Conservation (phyloP, 192 early-diverging fungal genomes). For the Podila horticola region DNA sequence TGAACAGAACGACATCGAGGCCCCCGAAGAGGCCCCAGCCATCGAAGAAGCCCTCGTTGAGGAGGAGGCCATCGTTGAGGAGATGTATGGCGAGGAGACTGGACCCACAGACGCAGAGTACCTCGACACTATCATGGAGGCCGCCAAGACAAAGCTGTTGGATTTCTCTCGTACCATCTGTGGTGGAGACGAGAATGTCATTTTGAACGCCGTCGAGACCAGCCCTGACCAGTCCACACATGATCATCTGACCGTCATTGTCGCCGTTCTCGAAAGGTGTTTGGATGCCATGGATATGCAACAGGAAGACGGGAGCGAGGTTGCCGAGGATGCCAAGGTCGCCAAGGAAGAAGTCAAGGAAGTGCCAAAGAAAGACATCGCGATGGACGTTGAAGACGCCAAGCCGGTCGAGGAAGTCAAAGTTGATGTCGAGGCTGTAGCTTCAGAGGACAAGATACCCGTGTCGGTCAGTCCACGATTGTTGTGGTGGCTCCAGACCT, state of each 20-base stretch:
- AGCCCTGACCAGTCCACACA: not conserved
- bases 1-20: no score
- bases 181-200: slow-evolving; percentile 8
- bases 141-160: slow-evolving; percentile 21
- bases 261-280: slow-evolving; percentile 18
- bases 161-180: slow-evolving; percentile 25
- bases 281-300: slow-evolving; percentile 30
- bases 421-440: not conserved
- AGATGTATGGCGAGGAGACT: not conserved
- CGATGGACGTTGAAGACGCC: slow-evolving; percentile 14
- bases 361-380: no score
- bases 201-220: slow-evolving; percentile 12
- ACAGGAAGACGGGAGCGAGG: not conserved
- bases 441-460: not conserved
- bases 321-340: not conserved
- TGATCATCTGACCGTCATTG: not conserved
- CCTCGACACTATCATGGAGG: slow-evolving; percentile 5
- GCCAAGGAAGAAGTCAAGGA: not conserved
- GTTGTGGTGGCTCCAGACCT: slow-evolving; percentile 26
- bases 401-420: not conserved
- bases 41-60: not conserved
- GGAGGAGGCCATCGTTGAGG: slow-evolving; percentile 5
- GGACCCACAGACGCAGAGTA: slow-evolving; percentile 18
- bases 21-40: no score
- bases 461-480: slow-evolving; percentile 22